Evolutionary conservation across 306 rosid species (phyloP).

Genomic region (Amphicarpaea edgeworthii): DNA sequence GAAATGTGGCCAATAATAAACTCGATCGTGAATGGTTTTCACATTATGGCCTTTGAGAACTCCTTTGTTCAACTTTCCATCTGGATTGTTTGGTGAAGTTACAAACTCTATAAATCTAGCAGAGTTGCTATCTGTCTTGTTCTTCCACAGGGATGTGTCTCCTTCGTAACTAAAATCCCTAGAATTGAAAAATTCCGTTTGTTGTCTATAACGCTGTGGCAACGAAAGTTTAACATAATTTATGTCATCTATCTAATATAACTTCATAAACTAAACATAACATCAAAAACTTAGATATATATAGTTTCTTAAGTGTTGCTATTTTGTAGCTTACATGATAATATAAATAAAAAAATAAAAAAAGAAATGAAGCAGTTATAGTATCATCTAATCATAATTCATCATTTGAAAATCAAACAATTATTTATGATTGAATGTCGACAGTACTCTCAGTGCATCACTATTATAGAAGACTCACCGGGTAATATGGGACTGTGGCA

Average conservation of each 20-base stretch:
- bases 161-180: slow-evolving; percentile 49
- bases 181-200: slow-evolving; percentile 51
- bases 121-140: background rate
- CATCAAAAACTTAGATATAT: no score
- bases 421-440: no score
- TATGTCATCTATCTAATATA: background rate
- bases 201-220: slow-evolving; percentile 24
- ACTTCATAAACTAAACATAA: no score
- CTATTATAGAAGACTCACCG: no score
- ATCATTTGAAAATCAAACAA: no score
- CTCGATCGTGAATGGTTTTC: slow-evolving; percentile 51
- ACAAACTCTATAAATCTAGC: slow-evolving; percentile 61
- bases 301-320: no score
- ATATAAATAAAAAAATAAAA: no score
- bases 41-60: slow-evolving; percentile 47
- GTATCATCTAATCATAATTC: no score
- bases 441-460: no score
- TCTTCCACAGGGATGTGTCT: slow-evolving; percentile 51
- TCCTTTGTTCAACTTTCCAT: slow-evolving; percentile 53
- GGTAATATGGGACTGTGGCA: slow-evolving; percentile 38
- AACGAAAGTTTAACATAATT: background rate
- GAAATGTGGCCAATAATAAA: slow-evolving; percentile 70
- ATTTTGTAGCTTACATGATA: no score
- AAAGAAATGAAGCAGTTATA: no score
- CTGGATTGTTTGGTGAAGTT: slow-evolving; percentile 73